phyloP scores from a whole-genome alignment of 768 basidiomycete species.

The Leccinum pellstonianum region DNA sequence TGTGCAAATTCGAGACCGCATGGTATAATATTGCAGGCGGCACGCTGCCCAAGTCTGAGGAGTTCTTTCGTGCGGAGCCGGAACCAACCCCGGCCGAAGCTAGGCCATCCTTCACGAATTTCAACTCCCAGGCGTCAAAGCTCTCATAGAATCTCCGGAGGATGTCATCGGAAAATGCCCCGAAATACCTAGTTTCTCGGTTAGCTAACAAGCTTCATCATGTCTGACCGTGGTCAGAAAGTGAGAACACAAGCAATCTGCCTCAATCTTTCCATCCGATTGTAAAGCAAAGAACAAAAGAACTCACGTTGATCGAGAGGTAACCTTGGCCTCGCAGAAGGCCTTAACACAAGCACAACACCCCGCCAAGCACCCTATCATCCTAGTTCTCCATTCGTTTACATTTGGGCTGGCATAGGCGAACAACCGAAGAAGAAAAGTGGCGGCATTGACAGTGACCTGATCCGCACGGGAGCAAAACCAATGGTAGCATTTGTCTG shows the following conservation, averaged over 20 bases:
- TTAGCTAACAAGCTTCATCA: slow-evolving; percentile 11
- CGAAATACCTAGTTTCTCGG: slow-evolving; percentile 61
- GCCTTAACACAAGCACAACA: slow-evolving; percentile 73
- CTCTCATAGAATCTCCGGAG: slow-evolving; percentile 57
- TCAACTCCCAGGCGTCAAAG: slow-evolving; percentile 68
- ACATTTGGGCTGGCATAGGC: slow-evolving; percentile 68
- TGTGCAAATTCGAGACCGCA: slow-evolving; percentile 57
- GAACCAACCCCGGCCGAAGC: slow-evolving; percentile 28
- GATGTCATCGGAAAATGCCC: slow-evolving; percentile 53
- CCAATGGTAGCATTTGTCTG: slow-evolving; percentile 62
- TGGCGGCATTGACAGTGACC: slow-evolving; percentile 63
- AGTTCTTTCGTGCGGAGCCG: slow-evolving; percentile 5
- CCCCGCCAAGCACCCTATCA: slow-evolving; percentile 52
- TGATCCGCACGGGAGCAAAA: slow-evolving; percentile 67
- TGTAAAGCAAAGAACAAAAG: neutral
- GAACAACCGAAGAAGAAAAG: slow-evolving; percentile 78
- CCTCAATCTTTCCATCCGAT: slow-evolving; percentile 7
- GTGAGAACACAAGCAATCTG: slow-evolving; percentile 9
- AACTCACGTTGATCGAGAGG: slow-evolving; percentile 74
- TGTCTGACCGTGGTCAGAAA: slow-evolving; percentile 6
- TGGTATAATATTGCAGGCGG: slow-evolving; percentile 59
- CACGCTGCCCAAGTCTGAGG: slow-evolving; percentile 38
- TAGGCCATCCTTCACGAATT: slow-evolving; percentile 50
- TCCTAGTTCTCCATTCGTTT: slow-evolving; percentile 57
- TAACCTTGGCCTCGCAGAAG: slow-evolving; percentile 61